Base-by-base conservation (phyloP, 352 stramenopile genomes). In the Globisporangium abappressorium region DNA sequence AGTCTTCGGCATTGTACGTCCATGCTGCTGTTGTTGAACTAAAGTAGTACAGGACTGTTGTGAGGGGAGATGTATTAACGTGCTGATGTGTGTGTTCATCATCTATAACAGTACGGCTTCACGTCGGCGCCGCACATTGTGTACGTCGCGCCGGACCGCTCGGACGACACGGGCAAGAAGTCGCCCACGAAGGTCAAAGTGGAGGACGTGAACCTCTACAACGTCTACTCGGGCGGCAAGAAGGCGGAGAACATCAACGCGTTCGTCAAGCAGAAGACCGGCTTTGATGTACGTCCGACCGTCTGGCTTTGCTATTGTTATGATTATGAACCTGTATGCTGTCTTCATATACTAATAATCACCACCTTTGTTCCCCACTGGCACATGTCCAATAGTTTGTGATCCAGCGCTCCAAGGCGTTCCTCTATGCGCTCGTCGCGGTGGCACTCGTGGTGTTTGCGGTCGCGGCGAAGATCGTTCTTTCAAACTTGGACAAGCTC, bases 181-280 rank as follows among this genome's bases (percentile, higher is more conserved):
- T 57, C 79, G 55, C 76, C 84, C 5, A 72, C 70, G 46, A 94
- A 93, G 78, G 54, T 81, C 36, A 74, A 84, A 68, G 63, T 89
- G 30, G 70, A 77, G 9, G 66, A 77, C 20, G 65, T 79, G 57
- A 75, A 95, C 72, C 68, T 93, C 47, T 93, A 89, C 76, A 94
- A 92, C 70, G 74, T 93, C 20, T 93, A 94, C 73, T 83, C 85
- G 57, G 73, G 82, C 57, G 86, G 88, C 66, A 92, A 90, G 58
- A 69, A 81, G 18, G 88, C 88, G 2, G 85, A 95, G 49, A 51
- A 81, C 51, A 84, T 95, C 57, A 76, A 79, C 57, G 56, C 70
- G 18, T 95, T 93, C 60, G 79, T 95, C 63, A 88, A 88, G 75
- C 79, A 90, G 46, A 90, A 92, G 66, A 94, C 88, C 8, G 88